phyloP scores from a whole-genome alignment of 1,139 yeast species.

The Kurtzmaniella quercitrusa region DNA sequence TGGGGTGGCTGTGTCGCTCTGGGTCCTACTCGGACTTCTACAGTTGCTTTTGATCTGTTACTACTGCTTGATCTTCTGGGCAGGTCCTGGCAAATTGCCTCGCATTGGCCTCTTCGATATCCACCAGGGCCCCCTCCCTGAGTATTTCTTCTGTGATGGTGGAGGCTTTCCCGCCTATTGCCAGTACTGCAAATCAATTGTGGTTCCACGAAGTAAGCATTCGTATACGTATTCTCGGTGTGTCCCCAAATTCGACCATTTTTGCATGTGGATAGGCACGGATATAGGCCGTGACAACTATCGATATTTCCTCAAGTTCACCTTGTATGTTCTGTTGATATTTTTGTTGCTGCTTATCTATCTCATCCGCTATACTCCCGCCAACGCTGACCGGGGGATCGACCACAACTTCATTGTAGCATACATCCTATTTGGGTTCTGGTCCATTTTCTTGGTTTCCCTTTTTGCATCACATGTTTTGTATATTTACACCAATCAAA shows the following conservation, averaged over 20 bases:
- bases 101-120: conserved; percentile 24
- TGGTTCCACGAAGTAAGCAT: conserved; percentile 53
- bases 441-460: conserved; percentile 38
- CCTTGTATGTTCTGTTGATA: conserved; percentile 27
- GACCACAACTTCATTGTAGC: conserved; percentile 46
- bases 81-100: conserved; percentile 35
- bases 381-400: conserved; percentile 17
- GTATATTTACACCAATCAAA: conserved; percentile 38
- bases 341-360: conserved; percentile 26
- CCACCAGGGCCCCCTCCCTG: conserved; percentile 34
- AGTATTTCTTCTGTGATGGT: conserved; percentile 51
- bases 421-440: conserved; percentile 35
- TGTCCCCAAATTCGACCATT: conserved; percentile 61
- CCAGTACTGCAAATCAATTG: conserved; percentile 48
- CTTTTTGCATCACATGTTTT: conserved; percentile 32
- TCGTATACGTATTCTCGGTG: conserved; percentile 43
- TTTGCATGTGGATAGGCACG: conserved; percentile 59
- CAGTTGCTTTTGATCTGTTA: conserved; percentile 24
- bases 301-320: conserved; percentile 46
- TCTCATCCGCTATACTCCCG: conserved; percentile 23
- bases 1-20: conserved; percentile 30
- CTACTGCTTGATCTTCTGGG: conserved; percentile 24
- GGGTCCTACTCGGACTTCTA: conserved; percentile 28
- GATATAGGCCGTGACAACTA: conserved; percentile 57
- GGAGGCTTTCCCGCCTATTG: conserved; percentile 65